These are phyloP conservation scores for Hirschfeldia incana DNA, from an alignment of 345 rosid species.

Conservation along the genomic window DNA sequence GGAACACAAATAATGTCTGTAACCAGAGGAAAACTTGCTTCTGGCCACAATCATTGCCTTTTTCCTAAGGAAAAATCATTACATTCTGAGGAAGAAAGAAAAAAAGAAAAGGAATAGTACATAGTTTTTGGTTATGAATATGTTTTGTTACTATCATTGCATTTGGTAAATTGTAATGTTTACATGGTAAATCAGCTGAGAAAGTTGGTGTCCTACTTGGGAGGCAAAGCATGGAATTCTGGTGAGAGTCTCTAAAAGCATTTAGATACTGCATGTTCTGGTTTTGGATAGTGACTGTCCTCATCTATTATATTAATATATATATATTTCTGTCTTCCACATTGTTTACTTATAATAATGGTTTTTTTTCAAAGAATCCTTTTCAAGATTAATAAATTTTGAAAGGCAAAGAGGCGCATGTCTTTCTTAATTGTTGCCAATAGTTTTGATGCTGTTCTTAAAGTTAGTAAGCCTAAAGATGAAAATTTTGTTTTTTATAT, in stretches of 20 bases:
- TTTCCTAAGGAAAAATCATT: conserved; percentile 28
- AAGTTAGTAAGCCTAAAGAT: not conserved
- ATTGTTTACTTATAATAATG: not conserved
- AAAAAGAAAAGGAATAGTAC: conserved; percentile 25
- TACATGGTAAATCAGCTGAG: conserved; percentile 34
- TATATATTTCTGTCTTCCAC: not conserved
- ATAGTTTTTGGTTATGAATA: conserved; percentile 9
- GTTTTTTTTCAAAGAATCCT: not conserved
- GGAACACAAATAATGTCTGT: conserved; percentile 41
- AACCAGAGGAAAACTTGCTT: conserved; percentile 33
- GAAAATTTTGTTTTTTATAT: not conserved
- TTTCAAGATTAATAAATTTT: not conserved
- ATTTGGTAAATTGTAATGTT: conserved; percentile 25
- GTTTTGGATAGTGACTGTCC: conserved; percentile 37
- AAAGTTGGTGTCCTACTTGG: conserved; percentile 42
- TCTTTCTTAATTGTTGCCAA: conserved; percentile 6
- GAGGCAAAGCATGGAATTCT: conserved; percentile 40
- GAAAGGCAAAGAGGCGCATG: not conserved
- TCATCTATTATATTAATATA: conserved; percentile 17
- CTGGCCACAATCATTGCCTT: conserved; percentile 36
- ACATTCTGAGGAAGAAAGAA: conserved; percentile 10
- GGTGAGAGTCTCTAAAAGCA: conserved; percentile 34
- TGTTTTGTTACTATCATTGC: conserved; percentile 5
- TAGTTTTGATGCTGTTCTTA: not conserved
- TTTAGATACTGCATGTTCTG: conserved; percentile 21